Evolutionary conservation across 257 asterid species (phyloP).

Genomic region (Nicotiana tomentosiformis): DNA sequence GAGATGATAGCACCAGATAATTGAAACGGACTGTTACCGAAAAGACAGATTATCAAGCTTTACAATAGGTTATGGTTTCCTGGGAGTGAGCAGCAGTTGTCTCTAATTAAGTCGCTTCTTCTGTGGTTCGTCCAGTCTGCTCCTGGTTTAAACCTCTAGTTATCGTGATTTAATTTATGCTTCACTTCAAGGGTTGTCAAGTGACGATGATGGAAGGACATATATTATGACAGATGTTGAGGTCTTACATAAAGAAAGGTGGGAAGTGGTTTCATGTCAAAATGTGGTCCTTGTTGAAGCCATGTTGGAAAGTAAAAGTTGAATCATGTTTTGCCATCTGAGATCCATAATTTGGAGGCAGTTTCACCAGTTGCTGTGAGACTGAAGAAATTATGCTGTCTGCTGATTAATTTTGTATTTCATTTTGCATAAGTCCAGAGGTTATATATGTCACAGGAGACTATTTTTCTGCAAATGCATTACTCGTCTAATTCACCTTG

Average conservation of each 20-base stretch:
- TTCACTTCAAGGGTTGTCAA: too few relatives aligned
- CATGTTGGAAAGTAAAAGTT: background rate
- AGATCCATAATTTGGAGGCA: background rate
- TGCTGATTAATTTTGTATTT: background rate
- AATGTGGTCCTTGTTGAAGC: background rate
- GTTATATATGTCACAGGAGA: background rate
- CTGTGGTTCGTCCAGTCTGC: too few relatives aligned
- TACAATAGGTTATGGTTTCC: too few relatives aligned
- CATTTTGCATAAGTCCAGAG: background rate
- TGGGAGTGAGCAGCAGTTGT: too few relatives aligned
- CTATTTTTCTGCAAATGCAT: background rate
- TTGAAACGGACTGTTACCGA: too few relatives aligned
- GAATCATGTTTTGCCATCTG: background rate
- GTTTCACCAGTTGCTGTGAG: background rate
- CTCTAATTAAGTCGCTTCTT: too few relatives aligned
- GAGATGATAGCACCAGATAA: too few relatives aligned
- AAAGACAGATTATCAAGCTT: too few relatives aligned
- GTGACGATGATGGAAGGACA: background rate
- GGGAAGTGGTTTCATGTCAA: background rate
- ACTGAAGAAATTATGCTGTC: background rate
- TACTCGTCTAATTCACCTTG: background rate
- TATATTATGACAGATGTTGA: background rate
- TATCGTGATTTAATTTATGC: too few relatives aligned
- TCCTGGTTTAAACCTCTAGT: too few relatives aligned
- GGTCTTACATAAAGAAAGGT: background rate